Conservation (phyloP, 1,284 basidiomycete genomes). For the Coniferiporia sulphurascens region DNA sequence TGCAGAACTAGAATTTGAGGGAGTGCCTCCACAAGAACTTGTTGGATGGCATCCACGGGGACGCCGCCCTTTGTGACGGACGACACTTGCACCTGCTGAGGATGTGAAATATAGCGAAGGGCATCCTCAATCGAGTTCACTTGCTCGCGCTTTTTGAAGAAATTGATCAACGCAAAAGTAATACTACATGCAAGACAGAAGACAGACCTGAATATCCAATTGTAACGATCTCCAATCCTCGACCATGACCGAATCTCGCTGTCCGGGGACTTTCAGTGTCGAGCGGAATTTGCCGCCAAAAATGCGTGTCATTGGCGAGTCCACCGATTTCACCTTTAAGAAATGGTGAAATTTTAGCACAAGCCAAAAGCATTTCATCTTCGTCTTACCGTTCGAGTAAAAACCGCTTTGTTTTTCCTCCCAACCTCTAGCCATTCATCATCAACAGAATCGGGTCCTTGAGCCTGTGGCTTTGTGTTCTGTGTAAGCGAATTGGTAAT, state of each 20-base stretch:
- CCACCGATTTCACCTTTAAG: slow-evolving; percentile 66
- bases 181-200: background rate
- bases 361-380: slow-evolving; percentile 27
- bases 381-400: slow-evolving; percentile 64
- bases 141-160: slow-evolving; percentile 51
- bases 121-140: slow-evolving; percentile 84
- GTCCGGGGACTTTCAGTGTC: slow-evolving; percentile 74
- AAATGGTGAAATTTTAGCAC: slow-evolving; percentile 2
- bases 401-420: slow-evolving; percentile 80
- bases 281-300: slow-evolving; percentile 95
- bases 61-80: slow-evolving; percentile 52
- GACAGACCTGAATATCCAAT: slow-evolving; percentile 79
- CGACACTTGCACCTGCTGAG: slow-evolving; percentile 78
- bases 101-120: slow-evolving; percentile 71
- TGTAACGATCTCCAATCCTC: slow-evolving; percentile 92
- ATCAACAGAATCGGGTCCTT: slow-evolving; percentile 35
- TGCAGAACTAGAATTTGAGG: slow-evolving; percentile 89
- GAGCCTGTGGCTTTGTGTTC: slow-evolving; percentile 33
- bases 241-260: slow-evolving; percentile 84
- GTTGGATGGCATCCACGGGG: slow-evolving; percentile 81
- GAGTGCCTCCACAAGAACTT: slow-evolving; percentile 80
- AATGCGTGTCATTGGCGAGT: slow-evolving; percentile 87
- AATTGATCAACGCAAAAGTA: slow-evolving; percentile 3
- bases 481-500: slow-evolving; percentile 48
- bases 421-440: slow-evolving; percentile 93